phyloP scores from a whole-genome alignment of 208 protist genomes.

The Tritrichomonas foetus region DNA sequence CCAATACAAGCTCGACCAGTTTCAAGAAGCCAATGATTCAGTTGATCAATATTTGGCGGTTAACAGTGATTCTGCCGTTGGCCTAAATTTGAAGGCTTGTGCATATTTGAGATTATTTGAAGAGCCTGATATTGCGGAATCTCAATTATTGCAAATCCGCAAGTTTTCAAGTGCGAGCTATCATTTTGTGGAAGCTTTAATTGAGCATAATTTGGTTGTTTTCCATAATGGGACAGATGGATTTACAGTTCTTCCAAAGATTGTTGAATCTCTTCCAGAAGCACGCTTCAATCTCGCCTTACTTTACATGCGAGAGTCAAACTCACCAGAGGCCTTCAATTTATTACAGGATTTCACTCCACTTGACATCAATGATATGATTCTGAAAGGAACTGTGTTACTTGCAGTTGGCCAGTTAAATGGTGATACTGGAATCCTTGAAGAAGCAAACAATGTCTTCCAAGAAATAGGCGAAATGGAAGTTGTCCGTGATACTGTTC shows the following conservation, averaged over 20 bases:
- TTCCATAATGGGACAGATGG: conserved; percentile 9
- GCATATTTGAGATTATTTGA: conserved; percentile 3
- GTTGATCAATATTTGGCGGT: not conserved
- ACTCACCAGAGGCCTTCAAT: not conserved
- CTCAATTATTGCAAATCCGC: not conserved
- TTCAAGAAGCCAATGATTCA: conserved; percentile 56
- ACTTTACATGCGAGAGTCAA: not conserved
- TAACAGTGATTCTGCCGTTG: not conserved
- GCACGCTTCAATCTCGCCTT: not conserved
- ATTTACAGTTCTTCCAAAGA: not conserved
- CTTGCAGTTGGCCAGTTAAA: not conserved
- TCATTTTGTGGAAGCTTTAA: not conserved
- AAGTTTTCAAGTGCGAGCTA: not conserved
- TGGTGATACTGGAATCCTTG: not conserved
- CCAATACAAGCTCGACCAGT: conserved; percentile 94
- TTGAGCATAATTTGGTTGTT: not conserved
- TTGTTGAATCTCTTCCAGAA: not conserved
- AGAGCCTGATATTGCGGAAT: not conserved
- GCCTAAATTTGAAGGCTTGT: not conserved
- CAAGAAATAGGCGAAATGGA: not conserved
- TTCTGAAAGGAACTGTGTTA: not conserved
- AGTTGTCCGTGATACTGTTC: not conserved
- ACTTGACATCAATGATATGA: not conserved
- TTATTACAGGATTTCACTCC: not conserved
- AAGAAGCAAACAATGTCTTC: conserved; percentile 10